These are phyloP conservation scores for Phialemoniopsis sp. DNA, from an alignment of 2,329 filamentous ascomycete genomes.

Conservation along the genomic window DNA sequence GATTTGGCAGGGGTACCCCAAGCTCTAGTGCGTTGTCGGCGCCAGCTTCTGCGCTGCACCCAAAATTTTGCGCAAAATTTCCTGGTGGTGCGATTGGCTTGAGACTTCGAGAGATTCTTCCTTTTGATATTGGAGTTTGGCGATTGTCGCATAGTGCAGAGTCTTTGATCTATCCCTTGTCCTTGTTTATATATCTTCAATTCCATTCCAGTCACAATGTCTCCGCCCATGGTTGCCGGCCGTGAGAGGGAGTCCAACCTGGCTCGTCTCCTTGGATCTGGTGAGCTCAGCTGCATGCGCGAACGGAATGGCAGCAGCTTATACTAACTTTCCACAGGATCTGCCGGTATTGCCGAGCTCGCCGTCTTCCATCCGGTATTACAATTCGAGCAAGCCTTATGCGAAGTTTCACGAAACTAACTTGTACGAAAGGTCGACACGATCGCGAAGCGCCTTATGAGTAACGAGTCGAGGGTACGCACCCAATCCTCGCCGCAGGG, in stretches of 20 bases:
- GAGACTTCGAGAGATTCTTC: slow-evolving; percentile 1
- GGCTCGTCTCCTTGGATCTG: slow-evolving; percentile 87
- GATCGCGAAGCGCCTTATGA: slow-evolving; percentile 98
- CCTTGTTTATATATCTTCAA: slow-evolving; percentile 2
- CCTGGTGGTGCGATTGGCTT: not conserved
- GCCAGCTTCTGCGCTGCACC: too few species aligned
- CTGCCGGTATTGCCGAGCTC: slow-evolving; percentile 88
- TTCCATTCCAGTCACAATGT: slow-evolving; percentile 40
- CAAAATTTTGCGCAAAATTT: slow-evolving; percentile 5
- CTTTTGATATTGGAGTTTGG: not conserved
- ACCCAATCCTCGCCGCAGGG: not conserved
- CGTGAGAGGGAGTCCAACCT: slow-evolving; percentile 79
- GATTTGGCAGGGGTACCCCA: too few species aligned
- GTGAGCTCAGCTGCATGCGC: slow-evolving; percentile 39
- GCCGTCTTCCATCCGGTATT: slow-evolving; percentile 85
- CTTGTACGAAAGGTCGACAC: slow-evolving; percentile 73
- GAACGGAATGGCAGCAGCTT: slow-evolving; percentile 4
- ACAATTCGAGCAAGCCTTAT: slow-evolving; percentile 18
- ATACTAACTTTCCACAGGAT: slow-evolving; percentile 50
- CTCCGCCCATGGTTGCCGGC: slow-evolving; percentile 45
- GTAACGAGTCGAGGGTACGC: slow-evolving; percentile 77
- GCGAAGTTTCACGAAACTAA: slow-evolving; percentile 16
- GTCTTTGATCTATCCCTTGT: not conserved
- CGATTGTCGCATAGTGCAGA: too few species aligned
- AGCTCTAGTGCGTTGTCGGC: too few species aligned